Evolutionary conservation across 225 moss, liverwort and hornwort genomes (phyloP), one percentile per base, ranked within the genome.

Genomic region (Physcomitrium patens): DNA sequence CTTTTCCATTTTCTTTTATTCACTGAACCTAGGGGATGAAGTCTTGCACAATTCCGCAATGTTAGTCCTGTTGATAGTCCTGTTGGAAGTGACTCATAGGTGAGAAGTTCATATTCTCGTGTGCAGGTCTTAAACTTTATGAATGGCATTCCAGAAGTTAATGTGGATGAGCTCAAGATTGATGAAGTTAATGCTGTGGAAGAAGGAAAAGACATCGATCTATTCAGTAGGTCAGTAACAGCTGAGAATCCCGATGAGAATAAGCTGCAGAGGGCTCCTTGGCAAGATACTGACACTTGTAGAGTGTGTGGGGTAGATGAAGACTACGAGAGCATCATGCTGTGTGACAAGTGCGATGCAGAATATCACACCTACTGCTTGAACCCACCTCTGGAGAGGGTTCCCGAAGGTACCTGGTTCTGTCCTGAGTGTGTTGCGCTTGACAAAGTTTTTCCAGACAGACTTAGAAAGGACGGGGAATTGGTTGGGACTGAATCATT

Each of bases 351-450:
- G 58, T 99, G 99, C 82, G 99, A 99, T 81, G 95, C 95, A 49
- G 95, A 99, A 72, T 99, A 99, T 61, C 99, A 99, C 53, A 95
- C 93, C 14, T 99, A 99, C 74, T 99, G 99, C 75, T 76, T 99
- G 55, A 89, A 86, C 70, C 99, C 99, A 22, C 99, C 95, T 55
- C 91, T 99, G 49, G 87, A 87, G 57, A 87, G 91, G 70, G 95
- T 99, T 66, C 99, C 99, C 46, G 95, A 99, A 60, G 99, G 99
- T 53, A 95, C 93, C 51, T 99, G 99, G 99, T 99, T 91, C 75
- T 99, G 99, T 74, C 87, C 93, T 56, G 86, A 90, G 60, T 99
- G 99, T 85, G 85, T 93, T 65, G 93, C 95, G 51, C 91, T 99
- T 73, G 90, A 93, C 74, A 93, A 85, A 71, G 91, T 92, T 41